These are phyloP conservation scores for Vicia sativa DNA, from an alignment of 306 rosid genomes.

Conservation along the genomic window DNA sequence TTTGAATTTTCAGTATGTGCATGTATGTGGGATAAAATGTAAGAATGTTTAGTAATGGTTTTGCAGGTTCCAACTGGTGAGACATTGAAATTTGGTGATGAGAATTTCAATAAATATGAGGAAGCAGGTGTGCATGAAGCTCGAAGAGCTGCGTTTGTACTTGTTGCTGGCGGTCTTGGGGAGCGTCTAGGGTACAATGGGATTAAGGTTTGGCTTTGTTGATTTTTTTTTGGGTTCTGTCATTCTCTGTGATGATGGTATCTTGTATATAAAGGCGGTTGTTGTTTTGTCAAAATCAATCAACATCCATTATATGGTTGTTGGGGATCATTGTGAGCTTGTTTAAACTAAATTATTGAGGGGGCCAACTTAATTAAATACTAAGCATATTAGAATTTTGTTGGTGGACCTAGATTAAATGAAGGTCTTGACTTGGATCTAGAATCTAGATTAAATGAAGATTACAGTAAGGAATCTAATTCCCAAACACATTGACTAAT, in stretches of 20 bases:
- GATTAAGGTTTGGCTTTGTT: slow-evolving; percentile 62
- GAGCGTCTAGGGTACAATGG: slow-evolving; percentile 97
- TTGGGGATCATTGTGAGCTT: slow-evolving; percentile 23
- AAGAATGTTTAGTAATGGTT: slow-evolving; percentile 25
- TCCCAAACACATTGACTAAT: neutral
- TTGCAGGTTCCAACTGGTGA: slow-evolving; percentile 93
- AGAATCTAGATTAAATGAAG: slow-evolving; percentile 4
- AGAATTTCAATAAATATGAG: slow-evolving; percentile 72
- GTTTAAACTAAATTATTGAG: neutral
- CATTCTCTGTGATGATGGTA: slow-evolving; percentile 2
- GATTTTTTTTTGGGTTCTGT: neutral
- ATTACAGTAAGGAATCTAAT: neutral
- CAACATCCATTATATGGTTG: slow-evolving; percentile 1
- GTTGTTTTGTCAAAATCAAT: slow-evolving; percentile 10
- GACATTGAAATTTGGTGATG: slow-evolving; percentile 69
- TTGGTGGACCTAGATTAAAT: slow-evolving; percentile 12
- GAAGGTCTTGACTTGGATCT: neutral
- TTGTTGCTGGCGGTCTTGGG: slow-evolving; percentile 99
- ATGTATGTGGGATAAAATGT: slow-evolving; percentile 1
- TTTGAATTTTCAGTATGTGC: slow-evolving; percentile 9
- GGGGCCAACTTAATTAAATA: slow-evolving; percentile 4
- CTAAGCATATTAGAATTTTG: neutral
- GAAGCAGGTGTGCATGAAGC: slow-evolving; percentile 77
- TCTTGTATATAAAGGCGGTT: slow-evolving; percentile 9
- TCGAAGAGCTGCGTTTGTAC: slow-evolving; percentile 85